Conservation (phyloP, 495 filamentous ascomycete genomes). For the Hypomontagnella submonticulosa region DNA sequence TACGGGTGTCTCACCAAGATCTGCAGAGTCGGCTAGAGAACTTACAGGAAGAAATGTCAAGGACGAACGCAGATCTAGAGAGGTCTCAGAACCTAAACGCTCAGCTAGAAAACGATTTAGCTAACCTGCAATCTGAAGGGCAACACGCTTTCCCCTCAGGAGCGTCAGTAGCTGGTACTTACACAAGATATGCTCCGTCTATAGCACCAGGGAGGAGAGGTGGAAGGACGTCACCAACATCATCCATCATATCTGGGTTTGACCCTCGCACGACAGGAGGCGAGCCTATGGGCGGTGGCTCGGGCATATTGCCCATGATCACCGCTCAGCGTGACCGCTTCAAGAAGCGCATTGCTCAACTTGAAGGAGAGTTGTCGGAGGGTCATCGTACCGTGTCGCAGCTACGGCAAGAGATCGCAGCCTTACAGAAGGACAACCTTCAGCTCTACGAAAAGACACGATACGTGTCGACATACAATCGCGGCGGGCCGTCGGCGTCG, state of each 20-base stretch:
- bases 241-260: conserved; percentile 96
- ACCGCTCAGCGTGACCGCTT: conserved; percentile 98
- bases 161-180: conserved; percentile 93
- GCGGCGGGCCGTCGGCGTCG: conserved; percentile 67
- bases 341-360: conserved; percentile 92
- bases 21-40: conserved; percentile 81
- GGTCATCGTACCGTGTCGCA: conserved; percentile 83
- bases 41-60: conserved; percentile 84
- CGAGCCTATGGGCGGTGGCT: conserved; percentile 81
- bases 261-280: conserved; percentile 74
- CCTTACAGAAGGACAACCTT: conserved; percentile 95
- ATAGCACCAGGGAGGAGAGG: conserved; percentile 69
- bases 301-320: conserved; percentile 96
- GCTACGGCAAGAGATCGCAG: conserved; percentile 88
- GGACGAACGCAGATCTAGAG: conserved; percentile 85
- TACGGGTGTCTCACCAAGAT: conserved; percentile 94
- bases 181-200: conserved; percentile 84
- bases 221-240: conserved; percentile 87
- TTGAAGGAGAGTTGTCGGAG: conserved; percentile 91
- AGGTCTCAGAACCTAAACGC: conserved; percentile 84
- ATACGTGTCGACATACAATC: conserved; percentile 92
- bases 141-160: conserved; percentile 85
- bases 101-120: conserved; percentile 92
- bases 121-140: conserved; percentile 84
- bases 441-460: conserved; percentile 97